These are phyloP conservation scores for Phytophthora uliginosa DNA, from an alignment of 352 stramenopile species.

Conservation along the genomic window DNA sequence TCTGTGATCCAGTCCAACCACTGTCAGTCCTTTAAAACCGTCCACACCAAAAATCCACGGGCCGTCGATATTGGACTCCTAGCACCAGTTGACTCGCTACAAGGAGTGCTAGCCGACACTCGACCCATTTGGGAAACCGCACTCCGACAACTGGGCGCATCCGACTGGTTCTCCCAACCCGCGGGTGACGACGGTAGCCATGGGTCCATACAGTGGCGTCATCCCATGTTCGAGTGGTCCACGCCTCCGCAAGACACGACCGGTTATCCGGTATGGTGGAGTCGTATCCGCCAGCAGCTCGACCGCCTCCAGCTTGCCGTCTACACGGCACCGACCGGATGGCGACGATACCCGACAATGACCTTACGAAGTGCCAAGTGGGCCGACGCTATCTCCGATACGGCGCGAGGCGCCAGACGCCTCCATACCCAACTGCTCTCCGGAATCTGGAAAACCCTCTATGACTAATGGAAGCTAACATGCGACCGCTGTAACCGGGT, in stretches of 20 bases:
- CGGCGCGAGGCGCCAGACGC: background rate
- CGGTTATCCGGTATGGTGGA: background rate
- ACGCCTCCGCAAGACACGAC: background rate
- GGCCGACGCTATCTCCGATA: background rate
- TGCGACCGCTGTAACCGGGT: background rate
- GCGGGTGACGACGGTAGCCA: background rate
- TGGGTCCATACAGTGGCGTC: background rate
- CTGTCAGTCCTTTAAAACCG: background rate
- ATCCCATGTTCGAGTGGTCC: slow-evolving; percentile 2
- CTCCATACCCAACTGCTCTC: background rate
- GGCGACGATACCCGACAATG: slow-evolving; percentile 4
- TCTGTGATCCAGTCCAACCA: background rate
- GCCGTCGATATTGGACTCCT: background rate
- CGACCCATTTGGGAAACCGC: background rate
- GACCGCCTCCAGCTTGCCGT: background rate
- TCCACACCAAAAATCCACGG: background rate
- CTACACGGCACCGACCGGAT: background rate
- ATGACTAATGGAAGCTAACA: background rate
- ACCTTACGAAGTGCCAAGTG: background rate
- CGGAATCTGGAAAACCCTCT: background rate
- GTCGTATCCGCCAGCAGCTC: background rate
- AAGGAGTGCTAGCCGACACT: background rate
- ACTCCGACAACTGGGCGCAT: background rate
- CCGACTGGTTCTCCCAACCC: background rate
- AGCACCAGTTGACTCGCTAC: background rate